Conservation (phyloP, 352 stramenopile genomes). For the Phytopythium boreale region DNA sequence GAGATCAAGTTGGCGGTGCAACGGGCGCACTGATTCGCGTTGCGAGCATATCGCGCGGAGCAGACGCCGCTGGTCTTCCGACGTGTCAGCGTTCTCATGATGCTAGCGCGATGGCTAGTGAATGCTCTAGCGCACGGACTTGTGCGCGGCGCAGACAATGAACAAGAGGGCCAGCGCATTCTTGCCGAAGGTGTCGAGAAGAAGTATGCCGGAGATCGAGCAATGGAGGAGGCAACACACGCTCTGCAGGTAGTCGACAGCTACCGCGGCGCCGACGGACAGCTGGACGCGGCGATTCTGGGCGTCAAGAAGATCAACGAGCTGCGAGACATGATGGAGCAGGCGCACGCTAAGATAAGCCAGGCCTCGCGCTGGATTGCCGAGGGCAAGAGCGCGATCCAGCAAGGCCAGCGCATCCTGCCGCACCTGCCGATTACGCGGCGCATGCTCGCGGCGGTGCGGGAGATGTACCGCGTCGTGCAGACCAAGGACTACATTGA, state of each 20-base stretch:
- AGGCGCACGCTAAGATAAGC: constrained; percentile 38
- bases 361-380: constrained; percentile 27
- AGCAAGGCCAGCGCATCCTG: constrained; percentile 37
- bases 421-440: constrained; percentile 54
- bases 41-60: constrained; percentile 40
- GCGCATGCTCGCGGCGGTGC: constrained; percentile 53
- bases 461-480: constrained; percentile 54
- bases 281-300: constrained; percentile 49
- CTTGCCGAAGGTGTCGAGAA: constrained; percentile 61
- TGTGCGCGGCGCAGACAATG: constrained; percentile 48
- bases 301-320: constrained; percentile 58
- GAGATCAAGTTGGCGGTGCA: constrained; percentile 65
- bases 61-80: constrained; percentile 21
- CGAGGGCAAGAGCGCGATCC: constrained; percentile 41
- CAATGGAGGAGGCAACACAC: constrained; percentile 36
- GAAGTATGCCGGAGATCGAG: constrained; percentile 42
- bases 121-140: constrained; percentile 65
- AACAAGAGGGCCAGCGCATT: constrained; percentile 65
- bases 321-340: constrained; percentile 42
- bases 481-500: constrained; percentile 75
- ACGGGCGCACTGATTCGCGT: constrained; percentile 51
- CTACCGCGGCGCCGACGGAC: constrained; percentile 40
- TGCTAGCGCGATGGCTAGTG: constrained; percentile 62
- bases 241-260: constrained; percentile 40
- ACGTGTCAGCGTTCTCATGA: constrained; percentile 56